Evolutionary conservation across 2,329 filamentous ascomycete genomes (phyloP), one percentile per base, ranked within the genome.

Genomic region (Scytalidium lignicola): DNA sequence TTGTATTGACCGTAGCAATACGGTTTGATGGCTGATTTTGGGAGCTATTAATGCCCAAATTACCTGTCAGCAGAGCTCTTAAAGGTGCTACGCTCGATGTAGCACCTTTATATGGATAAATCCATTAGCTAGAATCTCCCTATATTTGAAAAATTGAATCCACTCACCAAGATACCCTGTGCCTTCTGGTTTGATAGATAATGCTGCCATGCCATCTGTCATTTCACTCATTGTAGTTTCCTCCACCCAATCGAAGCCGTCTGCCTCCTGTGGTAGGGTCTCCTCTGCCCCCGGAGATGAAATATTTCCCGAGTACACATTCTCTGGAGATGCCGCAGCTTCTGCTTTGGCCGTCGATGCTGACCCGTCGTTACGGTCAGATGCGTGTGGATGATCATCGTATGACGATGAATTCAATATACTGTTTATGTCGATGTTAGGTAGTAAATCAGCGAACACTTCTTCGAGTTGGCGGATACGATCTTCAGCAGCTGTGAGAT

Each of bases 181-280:
- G 8, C 65, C 66, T 29, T 59, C 64, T 1, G 65, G 65, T 20
- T 67, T 61, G n/a, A 69, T 62, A 2, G 65, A 63, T 13, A 69
- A 48, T 2, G 66, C 60, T 13, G 65, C 65, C 65, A 68, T 68
- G 17, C 66, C 66, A 56, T 68, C 66, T 12, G 51, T 51, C 6
- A 57, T 19, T 13, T 44, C 44, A 40, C 28, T 49, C 6, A 55
- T 39, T 3, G 44, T 50, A 2, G 44, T 46, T 46, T 49, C 47
- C 19, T 51, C 45, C 15, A 47, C 45, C 55, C 55, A 57, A 17
- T 57, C 55, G 40, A 57, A 57, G 22, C 55, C 55, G 48, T 57
- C 53, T 18, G 51, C 53, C 41, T 52, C 48, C 18, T 47, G 49
- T 18, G 55, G 55, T 17, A 57, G 46, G 44, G 44, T 48, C 39